Conservation (phyloP, 805 yeast genomes). For the Metschnikowia kunwiensis region DNA sequence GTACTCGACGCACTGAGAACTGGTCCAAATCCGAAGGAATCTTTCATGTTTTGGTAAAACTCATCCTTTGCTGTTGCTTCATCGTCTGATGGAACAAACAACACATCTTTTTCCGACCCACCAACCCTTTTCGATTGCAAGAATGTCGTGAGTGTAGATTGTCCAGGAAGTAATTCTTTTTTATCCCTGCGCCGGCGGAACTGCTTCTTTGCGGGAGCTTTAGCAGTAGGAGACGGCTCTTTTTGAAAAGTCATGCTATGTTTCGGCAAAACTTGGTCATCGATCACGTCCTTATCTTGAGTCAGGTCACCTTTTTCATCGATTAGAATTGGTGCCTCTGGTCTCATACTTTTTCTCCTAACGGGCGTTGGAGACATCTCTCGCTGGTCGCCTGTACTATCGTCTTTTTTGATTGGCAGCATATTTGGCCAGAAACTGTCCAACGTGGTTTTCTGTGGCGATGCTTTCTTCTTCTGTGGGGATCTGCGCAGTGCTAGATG, state of each 20-base stretch:
- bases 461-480: constrained; percentile 16
- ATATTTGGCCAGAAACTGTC: constrained; percentile 17
- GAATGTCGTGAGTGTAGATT: constrained; percentile 18
- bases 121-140: constrained; percentile 9
- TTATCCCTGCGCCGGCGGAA: constrained; percentile 8
- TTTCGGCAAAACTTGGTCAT: neutral
- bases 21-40: constrained; percentile 10
- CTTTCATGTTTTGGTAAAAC: constrained; percentile 5
- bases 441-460: constrained; percentile 27
- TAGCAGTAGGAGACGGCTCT: neutral
- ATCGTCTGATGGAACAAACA: constrained; percentile 15
- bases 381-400: neutral
- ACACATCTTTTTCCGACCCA: constrained; percentile 7
- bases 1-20: constrained; percentile 2
- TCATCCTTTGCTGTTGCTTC: constrained; percentile 9
- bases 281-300: neutral
- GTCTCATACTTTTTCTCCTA: too few species aligned
- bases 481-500: constrained; percentile 10
- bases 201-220: constrained; percentile 4
- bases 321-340: neutral
- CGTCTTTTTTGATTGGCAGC: neutral
- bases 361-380: neutral
- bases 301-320: neutral
- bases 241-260: neutral
- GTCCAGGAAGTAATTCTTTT: constrained; percentile 18